phyloP scores from a whole-genome alignment of 768 basidiomycete genomes.

The Leccinum disarticulatum region DNA sequence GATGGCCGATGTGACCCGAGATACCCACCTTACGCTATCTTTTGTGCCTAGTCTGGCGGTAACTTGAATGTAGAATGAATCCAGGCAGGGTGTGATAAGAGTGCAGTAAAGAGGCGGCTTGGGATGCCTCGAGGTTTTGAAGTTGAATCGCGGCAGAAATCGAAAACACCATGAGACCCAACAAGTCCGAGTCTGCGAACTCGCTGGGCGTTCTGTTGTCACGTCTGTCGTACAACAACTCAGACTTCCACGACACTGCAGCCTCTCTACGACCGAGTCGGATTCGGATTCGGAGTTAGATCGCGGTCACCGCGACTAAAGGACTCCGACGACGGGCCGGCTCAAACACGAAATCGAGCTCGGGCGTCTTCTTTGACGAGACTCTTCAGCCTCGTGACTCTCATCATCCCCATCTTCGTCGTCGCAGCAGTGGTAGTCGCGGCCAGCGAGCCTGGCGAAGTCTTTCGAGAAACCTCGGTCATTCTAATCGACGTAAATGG shows the following conservation, averaged over 20 bases:
- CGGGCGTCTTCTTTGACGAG: not conserved
- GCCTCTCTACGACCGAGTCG: conserved; percentile 7
- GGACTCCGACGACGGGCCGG: not conserved
- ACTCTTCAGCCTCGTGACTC: not conserved
- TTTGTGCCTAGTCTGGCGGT: conserved; percentile 11
- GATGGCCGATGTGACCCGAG: not conserved
- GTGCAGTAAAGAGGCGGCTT: conserved; percentile 7
- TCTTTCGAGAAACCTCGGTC: conserved; percentile 40
- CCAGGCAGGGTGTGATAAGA: not conserved
- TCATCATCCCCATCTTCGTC: not conserved
- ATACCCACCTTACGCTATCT: conserved; percentile 1
- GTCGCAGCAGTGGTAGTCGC: conserved; percentile 39
- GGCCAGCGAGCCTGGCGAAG: conserved; percentile 33
- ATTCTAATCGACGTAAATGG: conserved; percentile 53
- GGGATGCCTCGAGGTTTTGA: not conserved
- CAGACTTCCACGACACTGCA: too few relatives aligned
- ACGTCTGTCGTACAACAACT: conserved; percentile 25
- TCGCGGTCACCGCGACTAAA: conserved; percentile 1
- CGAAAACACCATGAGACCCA: not conserved
- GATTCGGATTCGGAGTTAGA: conserved; percentile 19
- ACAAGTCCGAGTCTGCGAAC: conserved; percentile 1
- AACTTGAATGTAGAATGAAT: conserved; percentile 13
- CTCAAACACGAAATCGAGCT: not conserved
- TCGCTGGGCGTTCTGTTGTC: conserved; percentile 13
- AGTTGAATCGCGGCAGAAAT: not conserved